These are phyloP conservation scores for Alternaria sp. DNA, from an alignment of 2,329 filamentous ascomycete genomes.

Conservation along the genomic window DNA sequence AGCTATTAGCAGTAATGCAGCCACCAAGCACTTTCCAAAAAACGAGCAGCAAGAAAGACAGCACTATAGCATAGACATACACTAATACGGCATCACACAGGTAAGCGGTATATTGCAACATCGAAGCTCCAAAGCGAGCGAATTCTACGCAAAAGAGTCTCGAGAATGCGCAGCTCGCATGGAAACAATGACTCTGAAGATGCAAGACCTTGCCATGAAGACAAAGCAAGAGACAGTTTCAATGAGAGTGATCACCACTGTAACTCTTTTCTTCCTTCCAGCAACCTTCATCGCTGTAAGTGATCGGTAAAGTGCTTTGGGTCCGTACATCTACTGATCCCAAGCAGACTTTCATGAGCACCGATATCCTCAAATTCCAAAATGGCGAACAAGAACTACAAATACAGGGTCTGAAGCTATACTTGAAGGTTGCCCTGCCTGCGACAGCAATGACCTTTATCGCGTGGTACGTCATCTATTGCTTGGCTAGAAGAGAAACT, in stretches of 20 bases:
- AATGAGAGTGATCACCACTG: constrained; percentile 54
- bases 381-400: constrained; percentile 23
- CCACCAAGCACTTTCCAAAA: too few relatives aligned
- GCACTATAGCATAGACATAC: not conserved
- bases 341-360: constrained; percentile 54
- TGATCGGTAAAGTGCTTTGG: not conserved
- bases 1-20: too few relatives aligned
- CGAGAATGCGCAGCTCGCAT: constrained; percentile 38
- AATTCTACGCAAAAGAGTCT: constrained; percentile 22
- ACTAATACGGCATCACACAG: constrained; percentile 1
- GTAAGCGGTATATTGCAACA: constrained; percentile 50
- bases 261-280: constrained; percentile 55
- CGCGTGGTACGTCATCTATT: constrained; percentile 47
- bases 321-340: not conserved
- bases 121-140: constrained; percentile 43
- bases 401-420: constrained; percentile 36
- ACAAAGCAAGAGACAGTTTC: constrained; percentile 53
- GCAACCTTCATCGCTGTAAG: constrained; percentile 55
- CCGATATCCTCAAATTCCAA: constrained; percentile 45
- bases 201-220: constrained; percentile 47
- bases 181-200: constrained; percentile 35
- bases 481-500: constrained; percentile 28
- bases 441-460: constrained; percentile 47
- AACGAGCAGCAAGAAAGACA: too few relatives aligned
- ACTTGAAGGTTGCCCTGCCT: constrained; percentile 47